phyloP scores from a whole-genome alignment of 1,139 yeast genomes.

The Debaryomyces subglobosus region DNA sequence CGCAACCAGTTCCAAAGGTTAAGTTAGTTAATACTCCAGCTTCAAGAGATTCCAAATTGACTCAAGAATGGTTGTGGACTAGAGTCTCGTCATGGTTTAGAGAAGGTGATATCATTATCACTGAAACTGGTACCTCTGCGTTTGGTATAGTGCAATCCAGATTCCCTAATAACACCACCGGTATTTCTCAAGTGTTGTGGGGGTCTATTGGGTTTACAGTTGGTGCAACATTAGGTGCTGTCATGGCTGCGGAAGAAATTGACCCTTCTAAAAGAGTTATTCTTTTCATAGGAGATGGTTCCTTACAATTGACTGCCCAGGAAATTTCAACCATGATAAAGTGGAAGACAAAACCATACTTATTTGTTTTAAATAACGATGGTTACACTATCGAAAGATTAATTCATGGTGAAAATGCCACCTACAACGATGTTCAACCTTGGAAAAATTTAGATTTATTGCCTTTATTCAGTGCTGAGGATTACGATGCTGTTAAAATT shows the following conservation, averaged over 20 bases:
- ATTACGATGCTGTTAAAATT: conserved; percentile 57
- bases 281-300: conserved; percentile 88
- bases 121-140: conserved; percentile 91
- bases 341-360: conserved; percentile 83
- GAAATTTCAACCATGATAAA: conserved; percentile 84
- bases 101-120: conserved; percentile 78
- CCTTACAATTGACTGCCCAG: conserved; percentile 85
- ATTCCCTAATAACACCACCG: conserved; percentile 73
- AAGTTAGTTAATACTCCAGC: conserved; percentile 38
- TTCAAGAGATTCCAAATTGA: conserved; percentile 37
- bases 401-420: conserved; percentile 78
- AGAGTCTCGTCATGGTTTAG: conserved; percentile 72
- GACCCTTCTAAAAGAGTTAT: conserved; percentile 73
- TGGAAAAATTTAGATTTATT: conserved; percentile 77
- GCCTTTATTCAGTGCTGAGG: conserved; percentile 72
- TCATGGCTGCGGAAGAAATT: conserved; percentile 78
- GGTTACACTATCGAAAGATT: conserved; percentile 91
- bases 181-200: conserved; percentile 89
- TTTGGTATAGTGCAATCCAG: conserved; percentile 81
- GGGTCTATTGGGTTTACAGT: conserved; percentile 90
- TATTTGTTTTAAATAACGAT: conserved; percentile 80
- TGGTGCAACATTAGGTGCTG: conserved; percentile 85
- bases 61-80: conserved; percentile 85
- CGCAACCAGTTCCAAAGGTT: conserved; percentile 50
- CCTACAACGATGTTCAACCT: conserved; percentile 78